Base-by-base conservation (phyloP, 2,329 filamentous ascomycete genomes). In the Phaeosphaeriaceae sp. region DNA sequence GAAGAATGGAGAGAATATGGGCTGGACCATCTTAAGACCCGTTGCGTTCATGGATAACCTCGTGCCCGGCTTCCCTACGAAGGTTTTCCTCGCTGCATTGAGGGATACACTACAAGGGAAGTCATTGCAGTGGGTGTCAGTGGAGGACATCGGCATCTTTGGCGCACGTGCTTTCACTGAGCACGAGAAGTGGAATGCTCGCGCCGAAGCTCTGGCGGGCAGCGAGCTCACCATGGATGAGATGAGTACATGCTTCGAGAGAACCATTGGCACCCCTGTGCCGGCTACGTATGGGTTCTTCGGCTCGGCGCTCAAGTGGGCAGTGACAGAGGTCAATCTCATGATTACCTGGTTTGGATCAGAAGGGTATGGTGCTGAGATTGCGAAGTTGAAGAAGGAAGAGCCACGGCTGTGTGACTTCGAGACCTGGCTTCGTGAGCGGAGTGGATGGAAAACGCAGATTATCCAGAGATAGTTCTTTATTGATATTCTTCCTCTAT, bases 31-130 rank as follows among this genome's bases (percentile, higher is more conserved):
- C 41, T 76, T 90, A 2, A 82, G 87, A 3, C 88, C 88, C 0
- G 83, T 85, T 0, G 85, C 84, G 1, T 90, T 90, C 75, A 85
- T 88, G 79, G 87, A 90, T 51, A 87, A 89, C 73, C 65, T 85
- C 4, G 72, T 67, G 1, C 78, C 81, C 0, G 78, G 78, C 11
- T 82, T 85, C 62, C 61, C 78, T 9, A 82, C 82, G 3, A 82
- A 82, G 56, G 76, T 82, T 1, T 85, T 86, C 66, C 68, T 80
- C 0, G 78, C 83, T 0, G 76, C 79, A 15, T 80, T 81, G 69
- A 72, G 78, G 36, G 74, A 78, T 36, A 74, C 72, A 0, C 55
- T 84, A 17, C 70, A 78, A 48, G 79, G 74, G 0, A 82, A 81
- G 58, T 70, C 77, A 1, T 63, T 83, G 20, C 76, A 79, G 57